Base-by-base conservation (phyloP, 225 moss, liverwort and hornwort species). In the Physcomitrium patens region DNA sequence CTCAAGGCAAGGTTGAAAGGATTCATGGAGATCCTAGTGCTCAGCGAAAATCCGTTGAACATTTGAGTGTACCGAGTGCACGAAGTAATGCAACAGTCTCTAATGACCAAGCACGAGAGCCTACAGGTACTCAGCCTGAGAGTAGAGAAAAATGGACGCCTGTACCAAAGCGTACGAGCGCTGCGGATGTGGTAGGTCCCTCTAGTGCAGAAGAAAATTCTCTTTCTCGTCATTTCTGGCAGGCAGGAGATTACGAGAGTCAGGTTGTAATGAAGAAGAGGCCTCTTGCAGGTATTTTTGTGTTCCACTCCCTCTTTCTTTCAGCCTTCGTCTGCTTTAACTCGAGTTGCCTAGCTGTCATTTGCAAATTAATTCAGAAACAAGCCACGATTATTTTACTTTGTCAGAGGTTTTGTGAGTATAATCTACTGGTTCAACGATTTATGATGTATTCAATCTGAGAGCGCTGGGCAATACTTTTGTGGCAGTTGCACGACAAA, bases 211-310 rank as follows among this genome's bases (percentile, higher is more conserved):
- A 52, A 9, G 27, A 65, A 48, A 68, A 69, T n/a, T 45, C 5
- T 3, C 46, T 73, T 1, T 90, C 85, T 77, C 85, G 85, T 7
- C 80, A 85, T 60, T 90, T 90, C 65, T 90, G 90, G 90, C 78
- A 77, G 42, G 90, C 90, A 48, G 90, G 87, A 8, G 90, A 90
- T 13, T 90, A 90, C n/a, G 87, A 90, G 37, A 74, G 74, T 7
- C 76, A 70, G n/a, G 31, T 56, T 42, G 74, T 62, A 0, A 74
- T 50, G 51, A 27, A 43, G 10, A 66, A 31, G 13, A 74, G 65
- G 51, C 54, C 68, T 19, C 7, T 31, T 68, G 63, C 0, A 69
- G 90, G 84, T 84, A 76, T 16, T 49, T 12, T 49, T 49, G 3
- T 49, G 49, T 14, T 49, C 49, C 49, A 12, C 49, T 49, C 5